These are phyloP conservation scores for Paramyrothecium roridum DNA, from an alignment of 2,329 filamentous ascomycete genomes.

Conservation along the genomic window DNA sequence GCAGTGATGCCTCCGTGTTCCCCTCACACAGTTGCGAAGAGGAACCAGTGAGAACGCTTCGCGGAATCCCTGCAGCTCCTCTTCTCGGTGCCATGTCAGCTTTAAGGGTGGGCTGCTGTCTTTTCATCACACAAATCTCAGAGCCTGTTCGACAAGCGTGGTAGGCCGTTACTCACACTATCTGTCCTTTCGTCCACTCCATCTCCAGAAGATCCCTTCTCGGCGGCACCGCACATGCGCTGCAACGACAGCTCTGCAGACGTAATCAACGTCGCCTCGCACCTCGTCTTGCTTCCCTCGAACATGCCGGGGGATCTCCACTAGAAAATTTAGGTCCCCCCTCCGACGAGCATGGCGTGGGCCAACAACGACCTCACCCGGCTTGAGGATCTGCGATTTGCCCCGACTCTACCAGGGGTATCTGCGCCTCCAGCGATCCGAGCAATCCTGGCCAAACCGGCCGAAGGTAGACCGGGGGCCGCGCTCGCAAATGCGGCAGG, in stretches of 20 bases:
- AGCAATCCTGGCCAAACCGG: neutral
- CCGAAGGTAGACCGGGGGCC: neutral
- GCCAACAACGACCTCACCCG: neutral
- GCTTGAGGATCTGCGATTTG: neutral
- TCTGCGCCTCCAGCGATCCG: neutral
- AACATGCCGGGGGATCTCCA: neutral
- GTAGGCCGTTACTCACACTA: too few species aligned
- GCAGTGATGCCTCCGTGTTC: neutral
- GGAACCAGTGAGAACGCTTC: neutral
- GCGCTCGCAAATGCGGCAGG: constrained; percentile 1
- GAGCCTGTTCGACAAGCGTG: too few species aligned
- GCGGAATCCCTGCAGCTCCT: neutral
- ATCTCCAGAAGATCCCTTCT: too few species aligned
- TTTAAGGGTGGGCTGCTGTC: neutral
- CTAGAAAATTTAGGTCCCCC: too few species aligned
- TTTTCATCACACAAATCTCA: neutral
- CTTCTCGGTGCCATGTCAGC: neutral
- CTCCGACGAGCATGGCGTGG: neutral
- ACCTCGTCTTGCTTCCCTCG: neutral
- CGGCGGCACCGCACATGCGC: too few species aligned
- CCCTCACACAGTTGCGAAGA: neutral
- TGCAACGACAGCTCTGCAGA: too few species aligned
- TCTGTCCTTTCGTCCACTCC: neutral
- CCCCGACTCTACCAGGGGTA: neutral
- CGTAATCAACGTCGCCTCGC: neutral